phyloP scores from a whole-genome alignment of 139 green algal genomes.

The Edaphochlamys debaryana region DNA sequence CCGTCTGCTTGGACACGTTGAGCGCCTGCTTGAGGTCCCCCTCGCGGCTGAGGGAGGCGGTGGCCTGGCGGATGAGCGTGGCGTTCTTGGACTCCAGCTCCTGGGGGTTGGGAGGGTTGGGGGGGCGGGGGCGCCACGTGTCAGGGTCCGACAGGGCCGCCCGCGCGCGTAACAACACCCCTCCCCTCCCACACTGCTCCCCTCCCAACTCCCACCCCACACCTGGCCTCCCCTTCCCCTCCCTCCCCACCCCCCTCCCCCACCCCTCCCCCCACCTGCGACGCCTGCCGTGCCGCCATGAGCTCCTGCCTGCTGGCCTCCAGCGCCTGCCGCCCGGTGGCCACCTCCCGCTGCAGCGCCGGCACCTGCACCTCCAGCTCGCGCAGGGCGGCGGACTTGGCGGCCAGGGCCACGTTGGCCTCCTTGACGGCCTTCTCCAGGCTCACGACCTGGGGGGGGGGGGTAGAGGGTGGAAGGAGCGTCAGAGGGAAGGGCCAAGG shows the following conservation, averaged over 20 bases:
- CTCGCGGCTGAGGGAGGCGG: conserved; percentile 31
- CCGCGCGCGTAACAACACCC: too few species aligned
- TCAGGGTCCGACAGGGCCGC: too few species aligned
- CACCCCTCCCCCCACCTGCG: conserved; percentile 1
- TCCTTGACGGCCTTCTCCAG: conserved; percentile 30
- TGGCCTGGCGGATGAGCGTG: conserved; percentile 31
- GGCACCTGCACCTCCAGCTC: conserved; percentile 43
- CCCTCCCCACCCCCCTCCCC: too few species aligned
- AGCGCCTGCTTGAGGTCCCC: conserved; percentile 40
- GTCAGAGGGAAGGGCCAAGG: not conserved
- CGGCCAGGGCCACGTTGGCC: conserved; percentile 34
- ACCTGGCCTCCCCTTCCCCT: too few species aligned
- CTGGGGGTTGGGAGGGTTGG: not conserved
- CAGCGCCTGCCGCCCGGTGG: conserved; percentile 33
- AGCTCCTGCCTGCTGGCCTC: conserved; percentile 11
- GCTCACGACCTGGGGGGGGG: not conserved
- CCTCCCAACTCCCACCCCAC: too few species aligned
- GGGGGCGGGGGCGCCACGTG: not conserved
- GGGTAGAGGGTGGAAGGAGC: not conserved
- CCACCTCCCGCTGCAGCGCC: conserved; percentile 33
- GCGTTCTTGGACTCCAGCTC: conserved; percentile 38
- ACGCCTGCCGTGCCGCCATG: not conserved
- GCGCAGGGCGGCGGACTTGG: conserved; percentile 18
- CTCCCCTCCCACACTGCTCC: too few species aligned
- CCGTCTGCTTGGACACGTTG: conserved; percentile 3